A percentile compares a stretch with the other conserved stretches of the same genome.
phyloP scores from a whole-genome alignment of 768 basidiomycete genomes.

The Boletus eberwhitei region DNA sequence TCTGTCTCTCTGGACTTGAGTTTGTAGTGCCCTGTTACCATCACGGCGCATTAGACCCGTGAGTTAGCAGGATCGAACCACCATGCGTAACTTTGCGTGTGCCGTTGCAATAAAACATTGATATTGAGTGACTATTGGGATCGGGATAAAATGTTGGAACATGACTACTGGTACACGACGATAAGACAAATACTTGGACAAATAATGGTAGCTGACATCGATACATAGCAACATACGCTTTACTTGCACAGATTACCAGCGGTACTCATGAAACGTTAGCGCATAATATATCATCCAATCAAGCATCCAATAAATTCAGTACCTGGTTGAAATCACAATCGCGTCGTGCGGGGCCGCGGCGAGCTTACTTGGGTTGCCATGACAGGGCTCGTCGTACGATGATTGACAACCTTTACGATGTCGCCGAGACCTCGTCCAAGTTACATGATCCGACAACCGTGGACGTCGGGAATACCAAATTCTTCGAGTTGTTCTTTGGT shows the following conservation, averaged over 20 bases:
- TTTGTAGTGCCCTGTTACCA: too few relatives aligned
- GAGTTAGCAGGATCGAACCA: too few relatives aligned
- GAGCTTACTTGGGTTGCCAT: not conserved
- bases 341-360: not conserved
- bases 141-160: not conserved
- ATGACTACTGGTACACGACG: too few relatives aligned
- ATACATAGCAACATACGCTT: too few relatives aligned
- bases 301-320: not conserved
- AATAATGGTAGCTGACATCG: too few relatives aligned
- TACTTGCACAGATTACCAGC: too few relatives aligned
- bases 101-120: not conserved
- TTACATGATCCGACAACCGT: slow-evolving; percentile 43
- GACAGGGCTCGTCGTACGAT: not conserved
- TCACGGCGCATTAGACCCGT: too few relatives aligned
- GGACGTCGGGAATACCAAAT: slow-evolving; percentile 45
- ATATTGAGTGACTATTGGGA: too few relatives aligned
- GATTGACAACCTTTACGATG: too few relatives aligned
- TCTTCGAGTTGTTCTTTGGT: slow-evolving; percentile 64
- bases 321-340: not conserved
- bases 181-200: too few relatives aligned
- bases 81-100: too few relatives aligned
- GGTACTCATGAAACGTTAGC: not conserved
- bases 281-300: not conserved
- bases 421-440: not conserved
- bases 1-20: too few relatives aligned